Evolutionary conservation across 192 early-diverging fungal species (phyloP), one percentile per base, ranked within the genome.

Genomic region (Chytriomyces sp.): DNA sequence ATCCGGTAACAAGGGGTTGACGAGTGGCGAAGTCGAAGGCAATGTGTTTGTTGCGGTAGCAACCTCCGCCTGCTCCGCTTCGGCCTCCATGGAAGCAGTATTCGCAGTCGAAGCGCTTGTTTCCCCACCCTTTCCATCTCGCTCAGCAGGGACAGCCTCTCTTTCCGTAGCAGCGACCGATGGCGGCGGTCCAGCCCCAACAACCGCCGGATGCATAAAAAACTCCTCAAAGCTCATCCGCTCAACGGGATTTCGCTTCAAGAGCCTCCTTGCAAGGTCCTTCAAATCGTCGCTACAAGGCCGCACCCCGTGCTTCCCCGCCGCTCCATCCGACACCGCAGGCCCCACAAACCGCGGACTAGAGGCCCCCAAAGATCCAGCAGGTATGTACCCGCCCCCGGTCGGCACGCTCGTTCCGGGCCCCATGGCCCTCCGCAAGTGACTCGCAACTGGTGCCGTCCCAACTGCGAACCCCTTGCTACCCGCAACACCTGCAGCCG

Each of bases 151-250:
- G n/a, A n/a, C n/a, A n/a, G n/a, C n/a, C n/a, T n/a, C n/a, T n/a
- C n/a, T n/a, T n/a, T n/a, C n/a, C n/a, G n/a, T n/a, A n/a, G n/a
- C n/a, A n/a, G n/a, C n/a, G n/a, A 49, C 14, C 14, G 44, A 49
- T 49, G 14, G 44, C 14, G 44, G 44, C 1, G 44, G 44, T 49
- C 44, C 44, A 2, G 44, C 44, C 14, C 17, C 14, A 1, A 49
- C 2, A 49, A 94, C 80, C 6, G 88, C 89, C 5, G 89, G 89
- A 64, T 96, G 92, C 69, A 84, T 87, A 67, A 99, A 98, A 73
- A 99, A 98, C 69, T 93, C 93, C 56, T 94, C 93, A 77, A 99
- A 98, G 0, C 88, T 84, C 64, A 99, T 94, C 36, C 98, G 85
- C 74, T 98, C 95, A 0, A 83, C 77, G 0, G 98, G 96, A 54